These are phyloP conservation scores for Aphanoascus verrucosus DNA, from an alignment of 2,329 filamentous ascomycete genomes.

Conservation along the genomic window DNA sequence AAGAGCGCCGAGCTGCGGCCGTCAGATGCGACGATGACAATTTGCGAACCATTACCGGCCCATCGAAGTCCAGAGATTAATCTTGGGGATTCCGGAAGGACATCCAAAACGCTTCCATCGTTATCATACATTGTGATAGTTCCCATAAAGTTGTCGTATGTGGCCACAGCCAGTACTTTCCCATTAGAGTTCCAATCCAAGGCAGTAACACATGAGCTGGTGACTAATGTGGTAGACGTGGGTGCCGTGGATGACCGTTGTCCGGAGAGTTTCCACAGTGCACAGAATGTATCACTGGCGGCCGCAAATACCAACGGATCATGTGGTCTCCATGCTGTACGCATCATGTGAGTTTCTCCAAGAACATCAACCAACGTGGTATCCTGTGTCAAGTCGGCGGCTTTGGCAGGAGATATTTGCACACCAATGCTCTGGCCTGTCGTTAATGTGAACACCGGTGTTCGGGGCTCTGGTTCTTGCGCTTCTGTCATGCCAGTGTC, in stretches of 20 bases:
- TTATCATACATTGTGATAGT: conserved; percentile 37
- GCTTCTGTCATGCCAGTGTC: conserved; percentile 33
- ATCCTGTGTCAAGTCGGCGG: conserved; percentile 36
- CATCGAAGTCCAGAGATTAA: conserved; percentile 37
- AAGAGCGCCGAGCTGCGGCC: conserved; percentile 33
- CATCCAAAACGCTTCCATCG: conserved; percentile 34
- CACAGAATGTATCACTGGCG: conserved; percentile 37
- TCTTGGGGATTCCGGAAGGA: conserved; percentile 36
- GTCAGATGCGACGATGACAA: conserved; percentile 37
- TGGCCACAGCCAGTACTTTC: conserved; percentile 38
- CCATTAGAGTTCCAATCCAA: conserved; percentile 39
- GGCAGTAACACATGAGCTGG: conserved; percentile 33
- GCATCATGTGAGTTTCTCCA: conserved; percentile 31
- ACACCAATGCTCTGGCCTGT: conserved; percentile 38
- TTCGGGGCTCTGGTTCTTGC: conserved; percentile 25
- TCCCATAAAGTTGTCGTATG: conserved; percentile 34
- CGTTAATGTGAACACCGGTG: conserved; percentile 31
- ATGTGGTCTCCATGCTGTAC: conserved; percentile 35
- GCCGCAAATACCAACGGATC: conserved; percentile 35
- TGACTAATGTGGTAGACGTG: conserved; percentile 28
- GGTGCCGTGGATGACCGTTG: conserved; percentile 20
- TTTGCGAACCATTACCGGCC: conserved; percentile 30
- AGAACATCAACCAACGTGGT: conserved; percentile 34
- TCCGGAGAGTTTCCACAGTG: conserved; percentile 35
- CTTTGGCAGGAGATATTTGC: conserved; percentile 40